Conservation (phyloP, 805 yeast genomes). For the Yarrowia porcina region DNA sequence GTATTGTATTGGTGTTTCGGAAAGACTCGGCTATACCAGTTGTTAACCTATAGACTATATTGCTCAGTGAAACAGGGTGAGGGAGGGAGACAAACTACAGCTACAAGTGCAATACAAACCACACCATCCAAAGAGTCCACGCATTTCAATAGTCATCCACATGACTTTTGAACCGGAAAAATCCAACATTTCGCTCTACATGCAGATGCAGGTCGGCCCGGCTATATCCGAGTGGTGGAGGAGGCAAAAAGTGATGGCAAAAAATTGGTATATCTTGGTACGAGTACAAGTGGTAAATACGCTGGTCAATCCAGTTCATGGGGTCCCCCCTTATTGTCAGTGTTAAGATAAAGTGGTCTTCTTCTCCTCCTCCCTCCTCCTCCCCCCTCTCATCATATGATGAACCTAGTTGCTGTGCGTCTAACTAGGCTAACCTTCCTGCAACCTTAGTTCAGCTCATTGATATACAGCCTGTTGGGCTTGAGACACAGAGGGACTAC, state of each 20-base stretch:
- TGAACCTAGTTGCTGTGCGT: constrained; percentile 22
- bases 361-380: not conserved
- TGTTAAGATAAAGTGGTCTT: too few relatives aligned
- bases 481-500: not conserved
- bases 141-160: not conserved
- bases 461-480: constrained; percentile 9
- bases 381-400: constrained; percentile 10
- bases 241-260: not conserved
- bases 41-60: too few relatives aligned
- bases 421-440: constrained; percentile 11
- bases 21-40: too few relatives aligned
- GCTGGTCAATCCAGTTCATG: too few relatives aligned
- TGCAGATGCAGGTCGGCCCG: constrained; percentile 25
- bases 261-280: too few relatives aligned
- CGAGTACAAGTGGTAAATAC: too few relatives aligned
- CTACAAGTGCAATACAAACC: too few relatives aligned
- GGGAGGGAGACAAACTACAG: too few relatives aligned
- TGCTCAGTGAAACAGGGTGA: not conserved
- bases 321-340: too few relatives aligned
- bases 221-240: not conserved
- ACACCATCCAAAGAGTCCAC: too few relatives aligned
- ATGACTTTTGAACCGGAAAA: constrained; percentile 11
- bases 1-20: too few relatives aligned
- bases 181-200: constrained; percentile 23
- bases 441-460: not conserved